Base-by-base conservation (phyloP, 495 filamentous ascomycete genomes). In the Parachaetomium inaequale region DNA sequence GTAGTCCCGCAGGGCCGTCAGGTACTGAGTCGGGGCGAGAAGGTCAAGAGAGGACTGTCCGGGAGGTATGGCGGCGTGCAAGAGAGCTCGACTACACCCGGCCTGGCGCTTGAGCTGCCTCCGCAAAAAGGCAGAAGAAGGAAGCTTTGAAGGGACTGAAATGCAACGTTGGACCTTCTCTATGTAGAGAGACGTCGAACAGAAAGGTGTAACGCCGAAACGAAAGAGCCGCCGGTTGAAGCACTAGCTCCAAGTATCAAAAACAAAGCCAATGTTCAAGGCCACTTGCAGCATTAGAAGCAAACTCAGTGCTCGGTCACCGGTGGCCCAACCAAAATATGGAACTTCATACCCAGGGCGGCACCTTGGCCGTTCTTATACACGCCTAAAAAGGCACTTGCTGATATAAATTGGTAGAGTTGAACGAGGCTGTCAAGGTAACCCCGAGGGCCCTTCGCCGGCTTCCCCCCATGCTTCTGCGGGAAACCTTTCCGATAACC, bases 21-120 rank as follows among this genome's bases (percentile, higher is more conserved):
- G 67, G 70, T n/a, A 80, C 71, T 0, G 87, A 89, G 66, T 82
- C 83, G 19, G 86, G 79, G 17, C 77, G 85, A 31, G 71, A 87
- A 68, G 79, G 81, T 12, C 87, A 90, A 63, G 85, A 88, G 65
- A 76, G 86, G 40, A 82, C 85, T 0, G 84, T 87, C 31, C 77
- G 85, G n/a, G 85, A 88, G 68, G 82, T 87, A 25, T 90, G 87
- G 87, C 78, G 77, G 60, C 76, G 87, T 43, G 86, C 89, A 23
- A 73, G 79, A 40, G 72, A 77, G 23, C 71, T 89, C 50, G 82
- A 86, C 63, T 90, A 89, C 65, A 70, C 65, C 10, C 75, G 87
- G 47, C 85, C 85, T 0, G 65, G 54, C 3, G 59, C 65, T 42
- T 69, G 45, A 67, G 42, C n/a, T 26, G 29, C 2, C n/a, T 11